A percentile compares a stretch with the other conserved stretches of the same genome.
Conservation (phyloP, 2,329 filamentous ascomycete genomes). For the Colletotrichum orchidophilum region DNA sequence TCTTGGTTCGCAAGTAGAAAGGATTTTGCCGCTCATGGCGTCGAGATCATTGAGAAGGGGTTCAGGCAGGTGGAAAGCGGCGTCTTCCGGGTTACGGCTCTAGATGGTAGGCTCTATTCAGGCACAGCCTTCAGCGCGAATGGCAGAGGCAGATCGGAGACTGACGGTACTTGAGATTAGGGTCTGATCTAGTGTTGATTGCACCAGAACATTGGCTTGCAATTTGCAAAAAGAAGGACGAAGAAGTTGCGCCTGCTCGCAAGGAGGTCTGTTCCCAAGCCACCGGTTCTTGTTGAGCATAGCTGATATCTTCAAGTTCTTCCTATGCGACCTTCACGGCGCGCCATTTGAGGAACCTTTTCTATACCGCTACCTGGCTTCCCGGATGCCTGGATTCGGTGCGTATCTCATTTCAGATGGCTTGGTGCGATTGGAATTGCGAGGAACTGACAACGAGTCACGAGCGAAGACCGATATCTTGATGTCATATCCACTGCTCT, state of each 20-base stretch:
- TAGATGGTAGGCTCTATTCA: conserved; percentile 4
- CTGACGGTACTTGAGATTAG: background rate
- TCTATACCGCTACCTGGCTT: conserved; percentile 14
- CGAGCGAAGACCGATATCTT: conserved; percentile 6
- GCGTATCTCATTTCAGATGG: background rate
- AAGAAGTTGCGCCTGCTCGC: conserved; percentile 19
- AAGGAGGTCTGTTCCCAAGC: conserved; percentile 5
- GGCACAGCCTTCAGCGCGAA: background rate
- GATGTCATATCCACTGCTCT: conserved; percentile 22
- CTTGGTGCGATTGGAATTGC: background rate
- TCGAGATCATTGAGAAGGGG: conserved; percentile 27
- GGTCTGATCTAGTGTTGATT: conserved; percentile 22
- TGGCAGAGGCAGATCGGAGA: too few relatives aligned
- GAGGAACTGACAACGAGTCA: background rate
- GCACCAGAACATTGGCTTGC: conserved; percentile 22
- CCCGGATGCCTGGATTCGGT: conserved; percentile 28
- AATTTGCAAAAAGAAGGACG: conserved; percentile 27
- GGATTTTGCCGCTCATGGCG: conserved; percentile 23
- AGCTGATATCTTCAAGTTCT: conserved; percentile 17
- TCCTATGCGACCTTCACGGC: conserved; percentile 20
- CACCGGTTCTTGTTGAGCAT: background rate
- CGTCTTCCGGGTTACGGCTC: conserved; percentile 20
- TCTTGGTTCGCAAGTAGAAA: conserved; percentile 19
- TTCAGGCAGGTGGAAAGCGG: conserved; percentile 13
- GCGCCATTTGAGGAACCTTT: conserved; percentile 25